Conservation (phyloP, 306 rosid genomes). For the Vachellia pachyceras region DNA sequence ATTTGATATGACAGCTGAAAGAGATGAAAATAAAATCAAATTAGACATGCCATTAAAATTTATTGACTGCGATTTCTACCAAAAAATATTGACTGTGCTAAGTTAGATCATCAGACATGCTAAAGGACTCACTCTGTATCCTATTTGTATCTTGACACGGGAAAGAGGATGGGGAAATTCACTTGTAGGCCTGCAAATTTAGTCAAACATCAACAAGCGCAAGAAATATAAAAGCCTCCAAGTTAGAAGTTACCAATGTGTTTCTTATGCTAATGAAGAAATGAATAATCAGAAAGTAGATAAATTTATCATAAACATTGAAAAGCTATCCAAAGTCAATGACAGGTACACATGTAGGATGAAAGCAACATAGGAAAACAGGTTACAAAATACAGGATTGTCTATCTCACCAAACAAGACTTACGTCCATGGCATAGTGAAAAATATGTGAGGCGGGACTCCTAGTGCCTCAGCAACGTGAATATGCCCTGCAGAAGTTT, state of each 20-base stretch:
- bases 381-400: slow-evolving; percentile 37
- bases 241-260: not conserved
- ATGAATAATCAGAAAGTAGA: slow-evolving; percentile 13
- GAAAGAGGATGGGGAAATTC: slow-evolving; percentile 96
- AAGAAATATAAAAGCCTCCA: slow-evolving; percentile 20
- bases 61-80: not conserved
- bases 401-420: slow-evolving; percentile 53
- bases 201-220: slow-evolving; percentile 26
- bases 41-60: slow-evolving; percentile 29
- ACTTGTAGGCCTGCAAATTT: slow-evolving; percentile 77
- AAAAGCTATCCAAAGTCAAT: slow-evolving; percentile 31
- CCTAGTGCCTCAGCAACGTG: slow-evolving; percentile 84
- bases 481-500: slow-evolving; percentile 86
- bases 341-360: slow-evolving; percentile 25
- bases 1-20: slow-evolving; percentile 94
- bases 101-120: slow-evolving; percentile 20
- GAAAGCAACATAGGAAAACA: not conserved
- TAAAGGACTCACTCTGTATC: slow-evolving; percentile 70
- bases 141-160: slow-evolving; percentile 74
- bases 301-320: not conserved
- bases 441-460: slow-evolving; percentile 83
- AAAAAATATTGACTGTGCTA: not conserved
- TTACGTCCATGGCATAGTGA: slow-evolving; percentile 99
- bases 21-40: slow-evolving; percentile 28
- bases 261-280: not conserved